Percentiles rank a stretch among this genome's conserved stretches.
phyloP scores from a whole-genome alignment of 768 basidiomycete species.

The Boletus rubroflammeus region DNA sequence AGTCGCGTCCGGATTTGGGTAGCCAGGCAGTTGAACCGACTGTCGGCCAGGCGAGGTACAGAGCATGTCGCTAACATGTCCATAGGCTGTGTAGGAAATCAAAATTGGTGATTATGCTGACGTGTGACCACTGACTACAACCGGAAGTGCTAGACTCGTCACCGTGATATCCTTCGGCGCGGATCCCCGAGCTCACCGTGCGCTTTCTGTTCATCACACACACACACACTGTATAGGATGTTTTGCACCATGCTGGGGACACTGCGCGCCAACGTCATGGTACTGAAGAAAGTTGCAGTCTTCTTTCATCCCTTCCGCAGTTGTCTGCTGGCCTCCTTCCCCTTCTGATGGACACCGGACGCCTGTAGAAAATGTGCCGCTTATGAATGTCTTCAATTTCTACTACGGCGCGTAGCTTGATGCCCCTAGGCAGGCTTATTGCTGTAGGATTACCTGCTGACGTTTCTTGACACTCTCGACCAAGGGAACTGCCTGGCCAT shows the following conservation, averaged over 20 bases:
- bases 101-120: constrained; percentile 17
- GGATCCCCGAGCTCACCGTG: constrained; percentile 5
- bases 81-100: constrained; percentile 17
- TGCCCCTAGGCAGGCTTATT: constrained; percentile 11
- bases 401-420: constrained; percentile 22
- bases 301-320: constrained; percentile 8
- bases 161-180: constrained; percentile 11
- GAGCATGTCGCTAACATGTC: constrained; percentile 18
- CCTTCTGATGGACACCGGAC: constrained; percentile 13
- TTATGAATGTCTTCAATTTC: constrained; percentile 21
- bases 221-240: constrained; percentile 4
- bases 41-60: constrained; percentile 15
- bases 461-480: constrained; percentile 3
- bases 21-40: constrained; percentile 11
- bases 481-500: constrained; percentile 1
- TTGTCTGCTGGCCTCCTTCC: constrained; percentile 7
- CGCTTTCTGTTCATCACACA: constrained; percentile 10
- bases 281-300: constrained; percentile 2
- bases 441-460: constrained; percentile 9
- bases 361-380: constrained; percentile 5
- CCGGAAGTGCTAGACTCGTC: constrained; percentile 8
- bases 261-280: constrained; percentile 1
- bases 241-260: constrained; percentile 6
- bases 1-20: constrained; percentile 24
- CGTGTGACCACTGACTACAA: constrained; percentile 11